phyloP scores from a whole-genome alignment of 2,329 filamentous ascomycete species.

The Penicillium sp. region DNA sequence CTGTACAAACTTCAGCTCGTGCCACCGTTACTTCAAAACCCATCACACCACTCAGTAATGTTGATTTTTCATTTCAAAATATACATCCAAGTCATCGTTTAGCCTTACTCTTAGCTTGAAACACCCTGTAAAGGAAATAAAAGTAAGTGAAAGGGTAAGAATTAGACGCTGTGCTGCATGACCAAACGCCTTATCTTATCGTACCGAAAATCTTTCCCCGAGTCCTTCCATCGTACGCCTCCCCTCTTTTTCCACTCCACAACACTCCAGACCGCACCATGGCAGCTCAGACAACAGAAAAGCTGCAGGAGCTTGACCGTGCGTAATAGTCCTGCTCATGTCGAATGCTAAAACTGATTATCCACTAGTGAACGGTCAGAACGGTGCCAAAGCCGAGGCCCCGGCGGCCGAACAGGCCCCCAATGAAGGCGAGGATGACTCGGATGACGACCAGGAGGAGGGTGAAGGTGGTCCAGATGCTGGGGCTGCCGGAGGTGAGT shows the following conservation, averaged over 20 bases:
- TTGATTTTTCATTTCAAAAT: no score
- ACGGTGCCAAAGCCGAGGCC: conserved; percentile 33
- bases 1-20: no score
- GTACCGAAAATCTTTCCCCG: conserved; percentile 26
- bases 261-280: conserved; percentile 30
- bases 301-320: conserved; percentile 43
- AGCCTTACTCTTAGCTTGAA: no score
- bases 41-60: no score
- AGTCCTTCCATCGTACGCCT: conserved; percentile 14
- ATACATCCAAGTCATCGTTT: no score
- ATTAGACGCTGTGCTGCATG: no score
- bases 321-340: conserved; percentile 13
- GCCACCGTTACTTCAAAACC: no score
- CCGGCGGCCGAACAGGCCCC: conserved; percentile 35
- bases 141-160: no score
- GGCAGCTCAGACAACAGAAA: conserved; percentile 43
- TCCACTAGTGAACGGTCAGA: conserved; percentile 40
- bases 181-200: conserved; percentile 22
- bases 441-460: conserved; percentile 55
- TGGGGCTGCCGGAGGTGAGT: conserved; percentile 37
- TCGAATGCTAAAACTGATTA: conserved; percentile 17
- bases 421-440: conserved; percentile 53
- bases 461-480: conserved; percentile 43
- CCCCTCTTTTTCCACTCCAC: conserved; percentile 20
- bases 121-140: no score